These are phyloP conservation scores for Malassezia globosa DNA, from an alignment of 1,284 basidiomycete genomes.

Conservation along the genomic window DNA sequence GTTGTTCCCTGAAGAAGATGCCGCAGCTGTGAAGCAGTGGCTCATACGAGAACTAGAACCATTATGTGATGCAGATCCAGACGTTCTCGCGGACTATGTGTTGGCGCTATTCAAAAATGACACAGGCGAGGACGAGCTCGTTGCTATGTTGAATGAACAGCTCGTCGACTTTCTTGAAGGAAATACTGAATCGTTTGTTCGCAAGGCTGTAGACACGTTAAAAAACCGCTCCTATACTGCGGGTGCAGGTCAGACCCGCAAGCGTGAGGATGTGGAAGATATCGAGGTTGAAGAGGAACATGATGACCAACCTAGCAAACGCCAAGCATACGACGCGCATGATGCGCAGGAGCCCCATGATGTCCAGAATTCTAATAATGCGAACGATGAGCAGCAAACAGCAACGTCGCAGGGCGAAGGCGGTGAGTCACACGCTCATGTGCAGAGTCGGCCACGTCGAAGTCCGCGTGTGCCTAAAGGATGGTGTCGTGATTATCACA, in stretches of 20 bases:
- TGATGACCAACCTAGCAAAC: constrained; percentile 1
- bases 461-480: constrained; percentile 19
- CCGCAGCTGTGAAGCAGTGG: constrained; percentile 13
- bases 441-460: neutral
- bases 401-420: too few relatives aligned
- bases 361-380: too few relatives aligned
- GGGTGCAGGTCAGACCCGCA: constrained; percentile 7
- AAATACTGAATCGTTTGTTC: constrained; percentile 69
- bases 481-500: constrained; percentile 42
- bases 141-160: constrained; percentile 64
- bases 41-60: constrained; percentile 13
- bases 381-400: constrained; percentile 11
- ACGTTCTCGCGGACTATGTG: constrained; percentile 84
- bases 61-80: constrained; percentile 80
- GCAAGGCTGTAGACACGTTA: constrained; percentile 65
- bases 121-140: constrained; percentile 67
- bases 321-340: constrained; percentile 5
- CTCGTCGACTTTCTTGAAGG: constrained; percentile 84
- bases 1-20: constrained; percentile 18
- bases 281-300: neutral
- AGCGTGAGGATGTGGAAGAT: constrained; percentile 8
- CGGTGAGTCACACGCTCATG: neutral
- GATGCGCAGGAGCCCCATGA: neutral
- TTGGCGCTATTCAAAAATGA: constrained; percentile 87
- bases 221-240: constrained; percentile 26